Percentiles rank a stretch among this genome's conserved stretches.
These are phyloP conservation scores for Kodamaea sp. DNA, from an alignment of 1,139 yeast genomes.

Conservation along the genomic window DNA sequence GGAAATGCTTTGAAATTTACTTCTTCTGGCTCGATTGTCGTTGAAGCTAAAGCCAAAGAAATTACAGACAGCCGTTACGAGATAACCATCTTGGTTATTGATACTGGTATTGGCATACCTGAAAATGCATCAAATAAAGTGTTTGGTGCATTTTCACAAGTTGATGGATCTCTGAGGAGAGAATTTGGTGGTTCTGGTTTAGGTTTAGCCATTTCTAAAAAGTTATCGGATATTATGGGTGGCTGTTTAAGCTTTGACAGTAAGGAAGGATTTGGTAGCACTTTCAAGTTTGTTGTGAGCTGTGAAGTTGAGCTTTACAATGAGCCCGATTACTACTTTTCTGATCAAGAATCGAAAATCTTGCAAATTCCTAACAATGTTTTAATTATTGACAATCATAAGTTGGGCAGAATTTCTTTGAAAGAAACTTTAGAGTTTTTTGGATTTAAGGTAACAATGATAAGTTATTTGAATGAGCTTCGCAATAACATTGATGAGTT, in stretches of 20 bases:
- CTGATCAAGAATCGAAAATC: conserved; percentile 11
- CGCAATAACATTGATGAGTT: conserved; percentile 9
- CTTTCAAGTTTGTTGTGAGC: conserved; percentile 40
- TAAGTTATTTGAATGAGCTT: conserved; percentile 5
- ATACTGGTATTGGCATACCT: conserved; percentile 64
- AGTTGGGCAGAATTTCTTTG: conserved; percentile 32
- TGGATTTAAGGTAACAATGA: conserved; percentile 30
- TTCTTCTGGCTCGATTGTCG: conserved; percentile 42
- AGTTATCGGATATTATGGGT: conserved; percentile 56
- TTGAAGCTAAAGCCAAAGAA: conserved; percentile 32
- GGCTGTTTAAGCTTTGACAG: conserved; percentile 52
- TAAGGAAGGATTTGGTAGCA: conserved; percentile 49
- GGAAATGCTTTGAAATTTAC: conserved; percentile 62
- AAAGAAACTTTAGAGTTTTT: conserved; percentile 24
- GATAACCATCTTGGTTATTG: conserved; percentile 42
- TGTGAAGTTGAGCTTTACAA: conserved; percentile 25
- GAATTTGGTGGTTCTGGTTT: conserved; percentile 60
- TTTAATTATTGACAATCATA: conserved; percentile 33
- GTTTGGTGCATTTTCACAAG: conserved; percentile 59
- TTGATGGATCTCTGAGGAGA: conserved; percentile 56
- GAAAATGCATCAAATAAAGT: conserved; percentile 44
- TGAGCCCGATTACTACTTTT: conserved; percentile 19
- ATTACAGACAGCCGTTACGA: conserved; percentile 38
- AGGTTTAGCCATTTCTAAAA: conserved; percentile 57
- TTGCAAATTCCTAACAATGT: conserved; percentile 19